These are phyloP conservation scores for Xylariaceae sp. DNA, from an alignment of 2,329 filamentous ascomycete genomes.

Conservation along the genomic window DNA sequence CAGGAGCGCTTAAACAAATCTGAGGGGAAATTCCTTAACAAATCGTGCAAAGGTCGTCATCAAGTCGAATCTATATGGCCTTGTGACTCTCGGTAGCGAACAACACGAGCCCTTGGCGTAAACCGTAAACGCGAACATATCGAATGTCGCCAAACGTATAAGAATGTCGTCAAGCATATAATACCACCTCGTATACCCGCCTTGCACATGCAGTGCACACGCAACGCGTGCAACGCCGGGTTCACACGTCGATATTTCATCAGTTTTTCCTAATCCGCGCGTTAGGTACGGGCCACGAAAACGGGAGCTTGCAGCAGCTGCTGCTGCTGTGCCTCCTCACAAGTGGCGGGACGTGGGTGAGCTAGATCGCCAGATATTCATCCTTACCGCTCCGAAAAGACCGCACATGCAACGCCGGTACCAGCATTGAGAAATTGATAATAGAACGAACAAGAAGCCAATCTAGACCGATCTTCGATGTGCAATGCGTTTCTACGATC, in stretches of 20 bases:
- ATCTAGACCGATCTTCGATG: too few species aligned
- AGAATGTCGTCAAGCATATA: not conserved
- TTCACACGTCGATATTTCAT: conserved; percentile 1
- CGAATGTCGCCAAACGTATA: not conserved
- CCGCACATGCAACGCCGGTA: too few species aligned
- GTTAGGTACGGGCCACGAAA: conserved; percentile 4
- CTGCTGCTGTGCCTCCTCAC: not conserved
- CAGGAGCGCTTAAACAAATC: not conserved
- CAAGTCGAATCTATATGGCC: too few species aligned
- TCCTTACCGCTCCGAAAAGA: not conserved
- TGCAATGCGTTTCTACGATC: too few species aligned
- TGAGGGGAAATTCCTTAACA: too few species aligned
- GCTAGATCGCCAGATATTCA: not conserved
- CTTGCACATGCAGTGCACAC: not conserved
- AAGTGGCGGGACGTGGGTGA: not conserved
- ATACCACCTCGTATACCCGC: not conserved
- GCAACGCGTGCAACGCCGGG: conserved; percentile 10
- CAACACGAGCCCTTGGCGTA: not conserved
- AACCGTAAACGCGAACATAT: not conserved
- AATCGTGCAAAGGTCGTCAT: too few species aligned
- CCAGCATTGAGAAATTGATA: too few species aligned
- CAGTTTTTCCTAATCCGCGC: not conserved
- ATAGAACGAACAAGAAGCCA: too few species aligned
- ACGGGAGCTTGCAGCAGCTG: not conserved
- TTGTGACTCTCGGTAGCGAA: not conserved